Base-by-base conservation (phyloP, 2,329 filamentous ascomycete species). In the Penicillium sp. region DNA sequence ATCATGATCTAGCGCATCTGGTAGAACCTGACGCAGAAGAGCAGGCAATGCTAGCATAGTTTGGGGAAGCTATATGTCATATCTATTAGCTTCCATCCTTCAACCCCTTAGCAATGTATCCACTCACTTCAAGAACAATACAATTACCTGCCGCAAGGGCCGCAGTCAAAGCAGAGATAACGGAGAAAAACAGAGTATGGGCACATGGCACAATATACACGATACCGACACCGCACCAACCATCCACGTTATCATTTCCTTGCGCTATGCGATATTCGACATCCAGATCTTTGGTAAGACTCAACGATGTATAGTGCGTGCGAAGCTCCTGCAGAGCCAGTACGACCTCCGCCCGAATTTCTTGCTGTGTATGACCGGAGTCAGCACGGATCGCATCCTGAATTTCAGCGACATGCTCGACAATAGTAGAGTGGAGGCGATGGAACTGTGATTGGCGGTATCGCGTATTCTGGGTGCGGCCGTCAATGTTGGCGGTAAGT, bases 131-230 rank as follows among this genome's bases (percentile, higher is more conserved):
- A 11, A 83, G 44, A 29, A 79, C 70, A 3, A 82, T 72, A 60
- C 79, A 82, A 54, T 81, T 83, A 0, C 81, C 81, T 12, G 79
- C 78, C 1, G 77, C 75, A 27, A 83, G 59, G 7, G 80, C 79
- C 4, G 79, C 75, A 31, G 73, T 74, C 37, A 83, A 49, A 0
- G 79, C 75, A 3, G 68, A 69, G 18, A 82, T 59, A 1, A 75
- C 61, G 0, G 76, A 80, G 57, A 77, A 82, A 55, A 84, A 77
- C 8, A 78, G 67, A 0, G 77, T 82, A 64, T 84, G 77, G 6
- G 56, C 67, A 9, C 72, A 69, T 1, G 81, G 79, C 47, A 79
- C 74, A 48, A 84, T 79, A 43, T 80, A 80, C 1, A 79, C 67
- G 35, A 72, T 68, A 0, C 69, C 69, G 2, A 53, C 53, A 1